Conservation (phyloP, 768 basidiomycete genomes). For the Trametes gibbosa region DNA sequence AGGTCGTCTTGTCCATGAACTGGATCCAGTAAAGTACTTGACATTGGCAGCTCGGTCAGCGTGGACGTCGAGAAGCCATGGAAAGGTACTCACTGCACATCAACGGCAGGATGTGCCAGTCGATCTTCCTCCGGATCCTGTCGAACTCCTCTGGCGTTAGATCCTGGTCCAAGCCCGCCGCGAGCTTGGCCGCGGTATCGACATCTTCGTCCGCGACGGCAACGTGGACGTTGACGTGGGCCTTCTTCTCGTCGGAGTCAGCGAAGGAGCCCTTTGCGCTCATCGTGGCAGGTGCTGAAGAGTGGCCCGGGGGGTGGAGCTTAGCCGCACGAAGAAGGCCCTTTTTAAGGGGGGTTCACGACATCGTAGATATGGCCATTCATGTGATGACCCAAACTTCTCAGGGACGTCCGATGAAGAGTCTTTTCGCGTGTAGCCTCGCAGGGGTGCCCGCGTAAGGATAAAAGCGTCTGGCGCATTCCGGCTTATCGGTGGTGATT, state of each 20-base stretch:
- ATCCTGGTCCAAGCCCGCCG: slow-evolving; percentile 40
- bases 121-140: slow-evolving; percentile 61
- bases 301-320: background rate
- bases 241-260: slow-evolving; percentile 31
- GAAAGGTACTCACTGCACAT: slow-evolving; percentile 59
- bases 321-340: background rate
- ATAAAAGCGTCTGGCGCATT: background rate
- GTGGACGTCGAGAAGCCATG: background rate
- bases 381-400: slow-evolving; percentile 8
- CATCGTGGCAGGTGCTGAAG: slow-evolving; percentile 11
- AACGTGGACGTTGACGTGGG: slow-evolving; percentile 28
- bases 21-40: slow-evolving; percentile 51
- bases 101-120: slow-evolving; percentile 62
- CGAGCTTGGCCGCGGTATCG: slow-evolving; percentile 61
- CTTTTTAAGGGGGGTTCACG: slow-evolving; percentile 4
- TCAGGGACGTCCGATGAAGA: background rate
- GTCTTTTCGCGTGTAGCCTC: background rate
- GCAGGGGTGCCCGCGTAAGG: background rate
- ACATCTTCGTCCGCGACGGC: slow-evolving; percentile 48
- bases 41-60: background rate
- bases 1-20: slow-evolving; percentile 75
- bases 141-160: slow-evolving; percentile 52
- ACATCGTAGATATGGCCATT: slow-evolving; percentile 12
- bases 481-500: background rate
- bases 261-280: slow-evolving; percentile 21